Evolutionary conservation across 352 stramenopile species (phyloP).

Genomic region (Globisporangium nunn): DNA sequence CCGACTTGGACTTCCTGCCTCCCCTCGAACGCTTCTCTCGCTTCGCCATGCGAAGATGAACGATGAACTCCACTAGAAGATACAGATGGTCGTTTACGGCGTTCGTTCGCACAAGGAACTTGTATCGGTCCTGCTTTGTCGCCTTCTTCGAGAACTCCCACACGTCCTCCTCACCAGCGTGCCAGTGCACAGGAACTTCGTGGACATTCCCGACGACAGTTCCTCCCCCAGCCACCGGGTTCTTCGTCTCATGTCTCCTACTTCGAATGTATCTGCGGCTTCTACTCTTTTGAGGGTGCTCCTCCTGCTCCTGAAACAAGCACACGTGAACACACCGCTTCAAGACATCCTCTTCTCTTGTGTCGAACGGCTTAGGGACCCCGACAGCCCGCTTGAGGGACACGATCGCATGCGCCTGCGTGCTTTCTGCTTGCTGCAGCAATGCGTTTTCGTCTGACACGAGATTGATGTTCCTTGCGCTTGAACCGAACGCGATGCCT

Average conservation of each 20-base stretch:
- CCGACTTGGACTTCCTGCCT: constrained; percentile 2
- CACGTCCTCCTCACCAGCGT: constrained; percentile 59
- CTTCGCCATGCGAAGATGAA: constrained; percentile 38
- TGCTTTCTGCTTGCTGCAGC: constrained; percentile 43
- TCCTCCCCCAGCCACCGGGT: constrained; percentile 15
- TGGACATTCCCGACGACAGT: constrained; percentile 68
- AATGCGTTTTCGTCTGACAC: constrained; percentile 28
- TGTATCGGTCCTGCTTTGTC: constrained; percentile 77
- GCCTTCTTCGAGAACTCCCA: constrained; percentile 77
- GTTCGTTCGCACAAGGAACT: constrained; percentile 75
- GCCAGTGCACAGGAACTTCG: constrained; percentile 72
- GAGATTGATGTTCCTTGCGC: not conserved
- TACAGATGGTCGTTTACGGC: constrained; percentile 58
- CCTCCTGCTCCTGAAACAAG: constrained; percentile 61
- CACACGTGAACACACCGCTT: constrained; percentile 78
- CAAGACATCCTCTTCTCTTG: constrained; percentile 63
- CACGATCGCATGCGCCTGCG: constrained; percentile 60
- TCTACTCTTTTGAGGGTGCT: constrained; percentile 1
- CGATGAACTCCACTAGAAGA: constrained; percentile 69
- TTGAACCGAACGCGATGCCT: not conserved
- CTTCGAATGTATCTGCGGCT: constrained; percentile 2
- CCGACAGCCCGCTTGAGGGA: constrained; percentile 64
- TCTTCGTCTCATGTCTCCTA: not conserved
- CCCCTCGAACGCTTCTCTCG: constrained; percentile 18
- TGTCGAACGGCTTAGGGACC: constrained; percentile 73